Conservation (phyloP, 2,329 filamentous ascomycete genomes). For the Fusarium papillatum region DNA sequence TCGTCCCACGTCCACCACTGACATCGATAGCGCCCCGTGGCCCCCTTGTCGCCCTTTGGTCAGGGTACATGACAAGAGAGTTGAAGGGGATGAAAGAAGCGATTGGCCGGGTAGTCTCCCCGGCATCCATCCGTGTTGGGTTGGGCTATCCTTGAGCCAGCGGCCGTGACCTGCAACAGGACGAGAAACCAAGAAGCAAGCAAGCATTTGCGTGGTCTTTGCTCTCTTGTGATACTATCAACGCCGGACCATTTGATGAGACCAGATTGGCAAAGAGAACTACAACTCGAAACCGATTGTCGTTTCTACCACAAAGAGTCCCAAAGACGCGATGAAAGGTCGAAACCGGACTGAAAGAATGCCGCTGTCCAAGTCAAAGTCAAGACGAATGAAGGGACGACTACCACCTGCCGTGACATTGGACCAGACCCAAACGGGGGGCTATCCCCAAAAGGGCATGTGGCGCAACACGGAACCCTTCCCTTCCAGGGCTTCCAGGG, state of each 20-base stretch:
- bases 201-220: conserved; percentile 10
- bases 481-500: conserved; percentile 9
- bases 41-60: conserved; percentile 13
- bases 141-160: conserved; percentile 13
- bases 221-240: conserved; percentile 1
- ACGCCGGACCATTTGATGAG: conserved; percentile 2
- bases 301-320: background rate
- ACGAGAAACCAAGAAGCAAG: background rate
- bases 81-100: background rate
- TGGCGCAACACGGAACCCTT: conserved; percentile 16
- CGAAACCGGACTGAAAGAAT: conserved; percentile 16
- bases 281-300: background rate
- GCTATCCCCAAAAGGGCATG: conserved; percentile 11
- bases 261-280: background rate
- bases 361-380: conserved; percentile 3
- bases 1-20: conserved; percentile 19
- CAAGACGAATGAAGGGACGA: background rate
- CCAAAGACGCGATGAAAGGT: background rate
- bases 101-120: conserved; percentile 27
- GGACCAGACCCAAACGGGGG: conserved; percentile 8
- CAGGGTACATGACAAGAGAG: conserved; percentile 25
- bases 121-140: conserved; percentile 26
- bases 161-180: background rate
- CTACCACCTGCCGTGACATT: conserved; percentile 30
- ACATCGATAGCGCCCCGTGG: conserved; percentile 25